Evolutionary conservation across 2,329 filamentous ascomycete genomes (phyloP).

Genomic region (Chalaropsis ovoidea): DNA sequence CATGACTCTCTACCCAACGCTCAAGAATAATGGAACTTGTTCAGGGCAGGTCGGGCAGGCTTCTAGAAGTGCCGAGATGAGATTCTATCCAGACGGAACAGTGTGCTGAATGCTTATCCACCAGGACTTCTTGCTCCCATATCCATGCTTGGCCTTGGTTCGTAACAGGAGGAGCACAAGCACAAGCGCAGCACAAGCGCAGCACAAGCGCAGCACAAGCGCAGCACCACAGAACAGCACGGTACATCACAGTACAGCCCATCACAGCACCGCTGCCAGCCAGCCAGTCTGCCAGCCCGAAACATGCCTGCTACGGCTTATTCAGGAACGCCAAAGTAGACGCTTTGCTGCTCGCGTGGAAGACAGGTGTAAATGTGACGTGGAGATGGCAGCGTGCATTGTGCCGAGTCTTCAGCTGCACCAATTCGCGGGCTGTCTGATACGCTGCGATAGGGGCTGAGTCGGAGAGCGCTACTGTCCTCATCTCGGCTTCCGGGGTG

Average conservation of each 20-base stretch:
- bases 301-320: not conserved
- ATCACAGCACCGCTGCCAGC: not conserved
- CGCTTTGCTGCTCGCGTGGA: not conserved
- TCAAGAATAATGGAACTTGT: not conserved
- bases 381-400: not conserved
- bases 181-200: too few relatives aligned
- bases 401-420: not conserved
- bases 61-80: constrained; percentile 9
- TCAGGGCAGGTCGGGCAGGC: not conserved
- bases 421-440: not conserved
- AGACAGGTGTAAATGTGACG: not conserved
- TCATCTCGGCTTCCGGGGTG: constrained; percentile 17
- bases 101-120: not conserved
- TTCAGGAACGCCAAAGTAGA: not conserved
- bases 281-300: not conserved
- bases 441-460: not conserved
- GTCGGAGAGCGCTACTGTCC: constrained; percentile 6
- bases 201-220: too few relatives aligned
- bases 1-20: not conserved
- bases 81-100: not conserved
- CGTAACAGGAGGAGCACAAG: not conserved
- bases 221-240: too few relatives aligned
- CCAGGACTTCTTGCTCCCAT: not conserved
- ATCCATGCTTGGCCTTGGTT: not conserved
- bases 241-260: too few relatives aligned